These are phyloP conservation scores for Colletotrichum somersetense DNA, from an alignment of 2,329 filamentous ascomycete genomes.

Conservation along the genomic window DNA sequence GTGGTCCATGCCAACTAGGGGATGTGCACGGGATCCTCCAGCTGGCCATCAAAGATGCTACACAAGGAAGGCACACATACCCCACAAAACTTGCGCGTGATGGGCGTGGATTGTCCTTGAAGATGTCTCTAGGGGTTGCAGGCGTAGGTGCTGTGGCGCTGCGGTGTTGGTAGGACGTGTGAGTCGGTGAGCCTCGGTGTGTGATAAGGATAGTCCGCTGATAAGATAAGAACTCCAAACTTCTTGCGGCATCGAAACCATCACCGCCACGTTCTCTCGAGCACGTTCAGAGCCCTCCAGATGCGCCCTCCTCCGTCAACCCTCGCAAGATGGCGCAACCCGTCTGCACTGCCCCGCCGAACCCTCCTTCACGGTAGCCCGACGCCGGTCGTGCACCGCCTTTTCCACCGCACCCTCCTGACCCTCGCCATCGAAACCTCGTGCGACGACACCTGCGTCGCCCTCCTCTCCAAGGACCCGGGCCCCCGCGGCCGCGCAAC, in stretches of 20 bases:
- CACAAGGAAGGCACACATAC: not conserved
- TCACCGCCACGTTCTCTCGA: not conserved
- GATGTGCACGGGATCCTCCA: no score
- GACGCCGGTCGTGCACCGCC: not conserved
- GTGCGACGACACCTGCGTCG: conserved; percentile 94
- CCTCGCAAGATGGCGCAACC: conserved; percentile 17
- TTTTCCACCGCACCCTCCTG: conserved; percentile 53
- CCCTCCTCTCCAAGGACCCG: conserved; percentile 75
- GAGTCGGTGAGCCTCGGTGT: conserved; percentile 30
- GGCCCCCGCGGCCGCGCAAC: conserved; percentile 54
- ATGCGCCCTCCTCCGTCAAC: conserved; percentile 14
- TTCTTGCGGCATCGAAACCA: not conserved
- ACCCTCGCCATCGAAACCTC: conserved; percentile 85
- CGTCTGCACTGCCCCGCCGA: not conserved
- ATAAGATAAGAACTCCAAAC: conserved; percentile 41
- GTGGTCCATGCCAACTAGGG: not conserved
- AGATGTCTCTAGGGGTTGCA: not conserved
- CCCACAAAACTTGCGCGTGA: not conserved
- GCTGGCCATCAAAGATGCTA: not conserved
- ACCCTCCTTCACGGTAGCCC: not conserved
- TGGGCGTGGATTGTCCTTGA: not conserved
- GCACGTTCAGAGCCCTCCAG: not conserved
- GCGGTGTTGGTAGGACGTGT: conserved; percentile 12
- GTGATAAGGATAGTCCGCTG: not conserved
- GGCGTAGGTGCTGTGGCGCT: not conserved